These are phyloP conservation scores for Elongisporangium prolatum DNA, from an alignment of 352 stramenopile genomes.

Conservation along the genomic window DNA sequence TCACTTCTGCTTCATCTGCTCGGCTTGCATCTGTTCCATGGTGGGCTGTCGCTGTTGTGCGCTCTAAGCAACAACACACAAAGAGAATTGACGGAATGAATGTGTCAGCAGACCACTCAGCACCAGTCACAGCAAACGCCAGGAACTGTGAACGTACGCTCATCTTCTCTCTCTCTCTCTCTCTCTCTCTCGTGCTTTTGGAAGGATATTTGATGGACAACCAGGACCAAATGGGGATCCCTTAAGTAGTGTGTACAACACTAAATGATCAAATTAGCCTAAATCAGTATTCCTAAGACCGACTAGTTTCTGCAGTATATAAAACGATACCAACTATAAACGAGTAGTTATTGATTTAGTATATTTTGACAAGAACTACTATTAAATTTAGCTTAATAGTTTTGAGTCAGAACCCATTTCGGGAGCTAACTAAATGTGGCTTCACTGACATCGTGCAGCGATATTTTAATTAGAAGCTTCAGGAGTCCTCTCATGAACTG, in stretches of 20 bases:
- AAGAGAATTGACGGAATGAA: not conserved
- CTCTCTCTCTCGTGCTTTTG: not conserved
- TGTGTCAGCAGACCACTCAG: not conserved
- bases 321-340: too few relatives aligned
- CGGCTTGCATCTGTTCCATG: conserved; percentile 80
- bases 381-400: too few relatives aligned
- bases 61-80: conserved; percentile 2
- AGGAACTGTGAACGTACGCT: conserved; percentile 13
- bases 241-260: not conserved
- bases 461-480: too few relatives aligned
- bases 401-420: too few relatives aligned
- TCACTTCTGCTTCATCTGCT: conserved; percentile 84
- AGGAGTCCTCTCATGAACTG: not conserved
- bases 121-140: not conserved
- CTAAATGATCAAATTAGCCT: not conserved
- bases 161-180: conserved; percentile 11
- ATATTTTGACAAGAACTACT: too few relatives aligned
- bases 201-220: not conserved
- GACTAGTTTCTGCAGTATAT: too few relatives aligned
- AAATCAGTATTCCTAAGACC: too few relatives aligned
- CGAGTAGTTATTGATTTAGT: too few relatives aligned
- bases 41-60: conserved; percentile 18
- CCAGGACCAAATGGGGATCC: not conserved
- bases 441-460: too few relatives aligned
- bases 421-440: too few relatives aligned